Evolutionary conservation across 2,329 filamentous ascomycete species (phyloP).

Genomic region (Amauroascus niger): DNA sequence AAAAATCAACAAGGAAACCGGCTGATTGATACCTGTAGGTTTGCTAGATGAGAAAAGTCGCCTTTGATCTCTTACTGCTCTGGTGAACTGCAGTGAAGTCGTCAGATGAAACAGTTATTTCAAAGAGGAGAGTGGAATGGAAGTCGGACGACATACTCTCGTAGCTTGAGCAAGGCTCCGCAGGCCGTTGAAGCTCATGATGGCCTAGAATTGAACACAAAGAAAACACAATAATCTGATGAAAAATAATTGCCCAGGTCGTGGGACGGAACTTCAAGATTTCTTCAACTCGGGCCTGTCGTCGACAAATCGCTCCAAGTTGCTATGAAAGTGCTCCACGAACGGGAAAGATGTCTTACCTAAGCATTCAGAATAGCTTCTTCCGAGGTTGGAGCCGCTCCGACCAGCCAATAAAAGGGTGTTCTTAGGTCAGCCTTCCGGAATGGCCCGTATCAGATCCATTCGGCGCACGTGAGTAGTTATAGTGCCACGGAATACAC

Average conservation of each 20-base stretch:
- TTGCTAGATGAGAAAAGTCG: slow-evolving; percentile 82
- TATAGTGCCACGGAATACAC: not conserved
- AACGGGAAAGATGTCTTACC: slow-evolving; percentile 24
- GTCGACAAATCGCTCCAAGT: slow-evolving; percentile 7
- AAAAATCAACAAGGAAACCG: slow-evolving; percentile 21
- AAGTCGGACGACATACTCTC: slow-evolving; percentile 36
- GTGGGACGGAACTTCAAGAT: slow-evolving; percentile 1
- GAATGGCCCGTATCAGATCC: slow-evolving; percentile 20
- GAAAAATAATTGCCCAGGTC: slow-evolving; percentile 11
- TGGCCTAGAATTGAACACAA: slow-evolving; percentile 22
- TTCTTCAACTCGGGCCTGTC: not conserved
- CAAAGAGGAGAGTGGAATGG: not conserved
- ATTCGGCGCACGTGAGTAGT: slow-evolving; percentile 15
- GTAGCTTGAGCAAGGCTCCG: slow-evolving; percentile 42
- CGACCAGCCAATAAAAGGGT: slow-evolving; percentile 28
- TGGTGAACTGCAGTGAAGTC: slow-evolving; percentile 48
- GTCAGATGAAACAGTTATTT: slow-evolving; percentile 21
- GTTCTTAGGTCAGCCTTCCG: slow-evolving; percentile 32
- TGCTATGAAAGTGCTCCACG: slow-evolving; percentile 4
- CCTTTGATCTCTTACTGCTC: slow-evolving; percentile 53
- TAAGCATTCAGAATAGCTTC: slow-evolving; percentile 23
- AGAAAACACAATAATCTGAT: slow-evolving; percentile 13
- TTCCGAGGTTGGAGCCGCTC: slow-evolving; percentile 28
- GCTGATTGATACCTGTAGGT: slow-evolving; percentile 52
- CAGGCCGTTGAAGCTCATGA: slow-evolving; percentile 43